A percentile compares a stretch with the other conserved stretches of the same genome.
Evolutionary conservation across 139 green algal genomes (phyloP).

Genomic region (Auxenochlorella pyrenoidosa): DNA sequence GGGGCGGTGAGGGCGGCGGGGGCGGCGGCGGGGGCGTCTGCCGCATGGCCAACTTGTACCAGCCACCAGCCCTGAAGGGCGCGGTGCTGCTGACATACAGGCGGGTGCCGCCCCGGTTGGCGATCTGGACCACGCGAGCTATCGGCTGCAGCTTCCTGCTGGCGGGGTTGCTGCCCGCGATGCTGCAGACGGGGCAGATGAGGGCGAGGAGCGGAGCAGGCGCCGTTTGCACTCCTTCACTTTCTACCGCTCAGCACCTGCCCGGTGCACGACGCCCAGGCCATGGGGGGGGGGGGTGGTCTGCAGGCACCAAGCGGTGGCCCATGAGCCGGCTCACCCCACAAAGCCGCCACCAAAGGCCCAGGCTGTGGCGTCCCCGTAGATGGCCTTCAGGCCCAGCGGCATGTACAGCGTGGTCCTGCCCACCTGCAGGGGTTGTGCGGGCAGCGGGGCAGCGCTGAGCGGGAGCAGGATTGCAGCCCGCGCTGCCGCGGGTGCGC

Average conservation of each 20-base stretch:
- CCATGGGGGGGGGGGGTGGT: not conserved
- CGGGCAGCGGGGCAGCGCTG: not conserved
- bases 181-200: not conserved
- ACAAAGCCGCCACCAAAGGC: not conserved
- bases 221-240: not conserved
- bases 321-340: not conserved
- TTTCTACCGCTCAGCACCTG: not conserved
- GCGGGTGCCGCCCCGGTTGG: not conserved
- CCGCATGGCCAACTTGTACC: conserved; percentile 6
- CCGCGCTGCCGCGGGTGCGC: too few species aligned
- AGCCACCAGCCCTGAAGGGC: not conserved
- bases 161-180: not conserved
- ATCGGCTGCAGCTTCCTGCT: not conserved
- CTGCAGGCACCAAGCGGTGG: not conserved
- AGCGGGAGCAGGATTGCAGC: too few species aligned
- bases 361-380: not conserved
- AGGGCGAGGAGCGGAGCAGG: too few species aligned
- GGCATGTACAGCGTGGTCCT: conserved; percentile 4
- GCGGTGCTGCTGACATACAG: not conserved
- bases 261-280: not conserved
- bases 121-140: not conserved
- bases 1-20: not conserved
- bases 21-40: not conserved
- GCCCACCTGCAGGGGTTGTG: not conserved
- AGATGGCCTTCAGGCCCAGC: not conserved